These are phyloP conservation scores for Rhipidocladum racemiflorum DNA, from an alignment of 176 grass and related monocot genomes.

Conservation along the genomic window DNA sequence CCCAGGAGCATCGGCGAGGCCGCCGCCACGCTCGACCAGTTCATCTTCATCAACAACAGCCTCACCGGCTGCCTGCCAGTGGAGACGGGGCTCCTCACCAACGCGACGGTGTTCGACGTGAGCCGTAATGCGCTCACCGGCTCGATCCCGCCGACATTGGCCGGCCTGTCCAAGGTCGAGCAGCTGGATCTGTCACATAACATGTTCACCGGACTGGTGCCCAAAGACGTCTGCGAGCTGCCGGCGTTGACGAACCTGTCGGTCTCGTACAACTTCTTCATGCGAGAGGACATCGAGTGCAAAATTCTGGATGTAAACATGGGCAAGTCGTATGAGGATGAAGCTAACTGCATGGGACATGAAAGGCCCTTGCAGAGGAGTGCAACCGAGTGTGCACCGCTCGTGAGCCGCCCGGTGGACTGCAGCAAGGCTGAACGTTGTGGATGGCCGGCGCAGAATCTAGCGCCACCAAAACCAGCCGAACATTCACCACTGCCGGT, in stretches of 20 bases:
- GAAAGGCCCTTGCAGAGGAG: constrained; percentile 22
- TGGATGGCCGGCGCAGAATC: constrained; percentile 9
- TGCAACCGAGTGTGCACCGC: neutral
- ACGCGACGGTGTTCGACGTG: constrained; percentile 34
- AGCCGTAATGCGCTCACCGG: constrained; percentile 25
- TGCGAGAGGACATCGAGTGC: neutral
- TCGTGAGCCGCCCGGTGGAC: constrained; percentile 5
- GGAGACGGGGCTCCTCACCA: constrained; percentile 20
- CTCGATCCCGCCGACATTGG: constrained; percentile 12
- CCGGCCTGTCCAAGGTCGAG: constrained; percentile 25
- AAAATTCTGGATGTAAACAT: neutral
- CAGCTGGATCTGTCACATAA: constrained; percentile 30
- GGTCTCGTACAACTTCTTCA: constrained; percentile 24
- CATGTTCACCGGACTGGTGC: constrained; percentile 18
- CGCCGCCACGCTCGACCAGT: constrained; percentile 33
- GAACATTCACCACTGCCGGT: neutral
- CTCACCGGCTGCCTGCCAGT: constrained; percentile 31
- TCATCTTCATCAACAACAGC: constrained; percentile 46
- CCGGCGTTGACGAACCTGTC: constrained; percentile 11
- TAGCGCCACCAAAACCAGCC: neutral
- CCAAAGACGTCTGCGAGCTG: neutral
- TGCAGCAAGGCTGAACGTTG: constrained; percentile 19
- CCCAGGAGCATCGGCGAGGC: constrained; percentile 31
- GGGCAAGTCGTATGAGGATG: neutral
- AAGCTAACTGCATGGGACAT: constrained; percentile 24